A percentile compares a stretch with the other conserved stretches of the same genome.
Evolutionary conservation across 164 flowering plant species (phyloP).

Genomic region (Umbilicus rupestris): DNA sequence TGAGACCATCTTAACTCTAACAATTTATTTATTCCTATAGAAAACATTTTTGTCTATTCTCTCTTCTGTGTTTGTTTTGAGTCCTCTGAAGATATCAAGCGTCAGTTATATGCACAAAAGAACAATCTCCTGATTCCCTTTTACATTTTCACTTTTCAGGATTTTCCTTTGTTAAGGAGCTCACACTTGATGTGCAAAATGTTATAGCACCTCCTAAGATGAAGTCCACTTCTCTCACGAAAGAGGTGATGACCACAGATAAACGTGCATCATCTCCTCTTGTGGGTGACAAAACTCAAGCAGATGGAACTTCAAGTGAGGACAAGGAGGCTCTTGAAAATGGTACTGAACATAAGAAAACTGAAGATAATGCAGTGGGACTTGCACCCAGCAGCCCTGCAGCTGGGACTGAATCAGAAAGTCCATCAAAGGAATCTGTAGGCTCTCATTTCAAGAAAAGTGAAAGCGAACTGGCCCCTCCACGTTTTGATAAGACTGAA

Average conservation of each 20-base stretch:
- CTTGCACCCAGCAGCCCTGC: conserved; percentile 51
- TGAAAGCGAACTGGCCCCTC: conserved; percentile 37
- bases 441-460: conserved; percentile 32
- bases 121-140: background rate
- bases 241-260: conserved; percentile 24
- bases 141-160: conserved; percentile 37
- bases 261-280: conserved; percentile 20
- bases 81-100: background rate
- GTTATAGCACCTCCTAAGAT: conserved; percentile 64
- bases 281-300: conserved; percentile 31
- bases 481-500: conserved; percentile 35
- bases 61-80: background rate
- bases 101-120: background rate
- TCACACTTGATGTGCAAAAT: conserved; percentile 81
- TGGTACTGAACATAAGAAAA: conserved; percentile 28
- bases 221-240: conserved; percentile 25
- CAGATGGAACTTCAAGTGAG: conserved; percentile 30
- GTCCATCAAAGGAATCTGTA: conserved; percentile 37
- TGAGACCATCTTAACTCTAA: background rate
- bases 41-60: background rate
- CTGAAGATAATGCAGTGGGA: conserved; percentile 42
- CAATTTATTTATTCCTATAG: background rate
- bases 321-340: conserved; percentile 30
- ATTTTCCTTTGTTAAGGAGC: conserved; percentile 71
- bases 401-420: conserved; percentile 28